phyloP scores from a whole-genome alignment of 2,329 filamentous ascomycete genomes.

The Aspergillus sp. region DNA sequence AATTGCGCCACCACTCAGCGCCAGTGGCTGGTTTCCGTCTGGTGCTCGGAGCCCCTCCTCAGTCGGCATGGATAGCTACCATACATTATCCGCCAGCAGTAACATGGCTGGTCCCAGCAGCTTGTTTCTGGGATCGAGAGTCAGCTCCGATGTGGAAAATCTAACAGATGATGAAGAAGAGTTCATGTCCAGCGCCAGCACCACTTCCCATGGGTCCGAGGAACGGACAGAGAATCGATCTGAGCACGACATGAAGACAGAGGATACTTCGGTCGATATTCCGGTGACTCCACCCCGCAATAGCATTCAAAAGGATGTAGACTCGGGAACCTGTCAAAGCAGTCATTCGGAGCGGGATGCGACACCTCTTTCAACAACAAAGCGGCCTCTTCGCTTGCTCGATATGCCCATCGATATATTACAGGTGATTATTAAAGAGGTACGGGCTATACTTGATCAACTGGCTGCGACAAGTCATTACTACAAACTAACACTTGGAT shows the following conservation, averaged over 20 bases:
- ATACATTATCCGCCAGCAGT: slow-evolving; percentile 11
- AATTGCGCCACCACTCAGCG: not conserved
- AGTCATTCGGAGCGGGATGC: not conserved
- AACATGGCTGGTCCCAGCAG: slow-evolving; percentile 30
- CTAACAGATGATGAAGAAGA: slow-evolving; percentile 37
- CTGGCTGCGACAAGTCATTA: not conserved
- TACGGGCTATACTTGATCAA: slow-evolving; percentile 31
- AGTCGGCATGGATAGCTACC: not conserved
- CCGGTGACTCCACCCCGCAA: not conserved
- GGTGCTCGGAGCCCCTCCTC: slow-evolving; percentile 2
- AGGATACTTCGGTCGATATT: not conserved
- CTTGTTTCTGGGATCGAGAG: slow-evolving; percentile 27
- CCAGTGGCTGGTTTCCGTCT: not conserved
- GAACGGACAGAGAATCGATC: slow-evolving; percentile 14
- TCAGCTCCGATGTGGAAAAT: slow-evolving; percentile 25
- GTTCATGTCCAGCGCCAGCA: slow-evolving; percentile 31
- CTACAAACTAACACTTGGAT: not conserved
- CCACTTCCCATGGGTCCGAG: slow-evolving; percentile 23
- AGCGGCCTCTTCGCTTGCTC: slow-evolving; percentile 64
- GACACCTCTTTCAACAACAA: slow-evolving; percentile 21
- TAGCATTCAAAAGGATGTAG: not conserved
- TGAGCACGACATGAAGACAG: slow-evolving; percentile 8
- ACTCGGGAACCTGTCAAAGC: slow-evolving; percentile 4
- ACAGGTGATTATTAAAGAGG: slow-evolving; percentile 77
- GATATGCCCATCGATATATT: slow-evolving; percentile 78